Evolutionary conservation across 2,329 filamentous ascomycete genomes (phyloP).

Genomic region (Teratosphaeria gauchensis): DNA sequence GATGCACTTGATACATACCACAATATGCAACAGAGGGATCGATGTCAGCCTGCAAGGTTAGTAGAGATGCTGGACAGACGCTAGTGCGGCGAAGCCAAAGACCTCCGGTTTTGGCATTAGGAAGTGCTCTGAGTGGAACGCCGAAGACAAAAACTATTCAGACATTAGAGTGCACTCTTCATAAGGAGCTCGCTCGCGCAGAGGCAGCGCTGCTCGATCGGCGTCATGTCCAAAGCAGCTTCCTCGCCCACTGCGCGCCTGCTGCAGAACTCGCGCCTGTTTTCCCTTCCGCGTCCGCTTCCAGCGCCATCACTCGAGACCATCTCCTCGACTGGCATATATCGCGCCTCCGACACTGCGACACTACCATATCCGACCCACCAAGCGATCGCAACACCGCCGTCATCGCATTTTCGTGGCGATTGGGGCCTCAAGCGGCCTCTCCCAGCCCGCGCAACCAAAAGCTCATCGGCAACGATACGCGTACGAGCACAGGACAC

Average conservation of each 20-base stretch:
- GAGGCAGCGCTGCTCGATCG: neutral
- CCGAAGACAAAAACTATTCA: neutral
- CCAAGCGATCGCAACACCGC: slow-evolving; percentile 71
- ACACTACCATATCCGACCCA: slow-evolving; percentile 73
- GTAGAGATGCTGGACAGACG: neutral
- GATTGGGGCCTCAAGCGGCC: slow-evolving; percentile 91
- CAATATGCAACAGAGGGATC: neutral
- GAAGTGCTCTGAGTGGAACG: neutral
- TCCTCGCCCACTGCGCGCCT: slow-evolving; percentile 55
- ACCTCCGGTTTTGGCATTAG: neutral
- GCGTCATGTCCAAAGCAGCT: slow-evolving; percentile 28
- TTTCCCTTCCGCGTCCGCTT: slow-evolving; percentile 72
- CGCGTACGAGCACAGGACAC: slow-evolving; percentile 73
- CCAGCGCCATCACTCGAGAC: slow-evolving; percentile 44
- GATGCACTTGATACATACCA: neutral
- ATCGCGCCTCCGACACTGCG: slow-evolving; percentile 54
- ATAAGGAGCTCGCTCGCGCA: neutral
- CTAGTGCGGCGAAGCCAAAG: neutral
- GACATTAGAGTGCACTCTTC: neutral
- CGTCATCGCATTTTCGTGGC: slow-evolving; percentile 61
- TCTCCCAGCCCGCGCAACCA: slow-evolving; percentile 66
- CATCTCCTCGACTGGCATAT: slow-evolving; percentile 38
- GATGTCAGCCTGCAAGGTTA: neutral
- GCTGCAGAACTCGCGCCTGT: slow-evolving; percentile 78
- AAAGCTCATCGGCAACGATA: slow-evolving; percentile 60